Evolutionary conservation across 2,329 filamentous ascomycete genomes (phyloP), one percentile per base, ranked within the genome.

Genomic region (Claviceps cyperi): DNA sequence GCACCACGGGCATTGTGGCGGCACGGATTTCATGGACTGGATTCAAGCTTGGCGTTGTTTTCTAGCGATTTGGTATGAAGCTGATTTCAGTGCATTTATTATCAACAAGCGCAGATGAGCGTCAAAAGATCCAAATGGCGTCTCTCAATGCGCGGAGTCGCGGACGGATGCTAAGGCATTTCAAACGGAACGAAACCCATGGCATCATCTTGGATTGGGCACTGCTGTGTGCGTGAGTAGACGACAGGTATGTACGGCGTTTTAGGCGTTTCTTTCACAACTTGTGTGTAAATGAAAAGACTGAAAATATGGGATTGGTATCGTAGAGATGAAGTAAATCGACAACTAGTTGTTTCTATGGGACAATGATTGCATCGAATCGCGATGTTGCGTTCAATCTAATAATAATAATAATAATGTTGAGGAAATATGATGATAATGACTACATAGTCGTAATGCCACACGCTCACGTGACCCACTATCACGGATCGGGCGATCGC

Each of bases 1-100:
- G 55, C 15, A 57, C 54, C n/a, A 56, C 52, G 37, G 50, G 49
- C 35, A 51, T 57, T 15, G 43, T 54, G 37, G 46, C 51, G 6
- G 49, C 54, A 40, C 47, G 55, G 5, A 46, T 55, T n/a, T 51
- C 51, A 1, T 21, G 47, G 46, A 55, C 53, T 11, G 52, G 52
- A n/a, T 52, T 51, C 17, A 56, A 53, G 45, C 35, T 55, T n/a
- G 46, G 46, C 24, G 52, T 49, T 21, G 47, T 45, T 11, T 47
- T 55, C 37, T 56, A 49, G 48, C 7, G 13, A 21, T 43, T 43
- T 43, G 5, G 40, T 22, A 32, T 32, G 28, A 32, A 32, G 28
- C 19, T 41, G 19, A 1, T 22, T 41, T 22, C 14, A 4, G 8
- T 22, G 14, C 21, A 1, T 32, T 32, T 11, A 4, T 32, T 32